phyloP scores from a whole-genome alignment of 2,329 filamentous ascomycete species.

The Escovopsis sp. region DNA sequence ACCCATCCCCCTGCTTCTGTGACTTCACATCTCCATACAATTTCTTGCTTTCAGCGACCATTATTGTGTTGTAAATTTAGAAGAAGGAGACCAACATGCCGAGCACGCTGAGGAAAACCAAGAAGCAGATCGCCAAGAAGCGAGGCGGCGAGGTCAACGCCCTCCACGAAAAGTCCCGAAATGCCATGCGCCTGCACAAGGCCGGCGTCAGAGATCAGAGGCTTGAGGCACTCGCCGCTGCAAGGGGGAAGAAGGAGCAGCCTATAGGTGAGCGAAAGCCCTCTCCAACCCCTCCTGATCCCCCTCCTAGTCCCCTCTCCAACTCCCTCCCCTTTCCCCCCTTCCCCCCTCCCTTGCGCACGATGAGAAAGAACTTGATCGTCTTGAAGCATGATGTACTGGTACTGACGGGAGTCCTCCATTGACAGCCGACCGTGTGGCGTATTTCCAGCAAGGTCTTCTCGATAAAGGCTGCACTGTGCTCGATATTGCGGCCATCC shows the following conservation, averaged over 20 bases:
- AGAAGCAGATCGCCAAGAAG: slow-evolving; percentile 86
- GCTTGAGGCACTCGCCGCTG: slow-evolving; percentile 55
- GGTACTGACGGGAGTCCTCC: too few relatives aligned
- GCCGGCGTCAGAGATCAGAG: slow-evolving; percentile 73
- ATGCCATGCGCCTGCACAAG: slow-evolving; percentile 66
- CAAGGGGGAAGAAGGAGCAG: slow-evolving; percentile 59
- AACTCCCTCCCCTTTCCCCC: too few relatives aligned
- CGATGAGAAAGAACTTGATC: too few relatives aligned
- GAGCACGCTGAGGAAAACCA: slow-evolving; percentile 63
- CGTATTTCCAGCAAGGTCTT: slow-evolving; percentile 56
- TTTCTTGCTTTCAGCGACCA: too few relatives aligned
- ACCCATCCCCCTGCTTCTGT: too few relatives aligned
- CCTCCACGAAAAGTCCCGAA: slow-evolving; percentile 77
- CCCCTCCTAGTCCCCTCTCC: not conserved
- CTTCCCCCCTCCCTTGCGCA: too few relatives aligned
- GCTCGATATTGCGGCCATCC: slow-evolving; percentile 41
- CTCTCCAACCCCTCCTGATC: too few relatives aligned
- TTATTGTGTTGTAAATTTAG: too few relatives aligned
- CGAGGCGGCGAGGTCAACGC: slow-evolving; percentile 55
- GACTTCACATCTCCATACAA: too few relatives aligned
- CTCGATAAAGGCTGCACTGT: slow-evolving; percentile 31
- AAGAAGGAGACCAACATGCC: slow-evolving; percentile 45
- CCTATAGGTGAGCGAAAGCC: slow-evolving; percentile 59
- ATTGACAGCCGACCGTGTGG: slow-evolving; percentile 14
- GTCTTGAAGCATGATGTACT: too few relatives aligned